Conservation (phyloP, 192 early-diverging fungal species). For the Chytriomyces sp. region DNA sequence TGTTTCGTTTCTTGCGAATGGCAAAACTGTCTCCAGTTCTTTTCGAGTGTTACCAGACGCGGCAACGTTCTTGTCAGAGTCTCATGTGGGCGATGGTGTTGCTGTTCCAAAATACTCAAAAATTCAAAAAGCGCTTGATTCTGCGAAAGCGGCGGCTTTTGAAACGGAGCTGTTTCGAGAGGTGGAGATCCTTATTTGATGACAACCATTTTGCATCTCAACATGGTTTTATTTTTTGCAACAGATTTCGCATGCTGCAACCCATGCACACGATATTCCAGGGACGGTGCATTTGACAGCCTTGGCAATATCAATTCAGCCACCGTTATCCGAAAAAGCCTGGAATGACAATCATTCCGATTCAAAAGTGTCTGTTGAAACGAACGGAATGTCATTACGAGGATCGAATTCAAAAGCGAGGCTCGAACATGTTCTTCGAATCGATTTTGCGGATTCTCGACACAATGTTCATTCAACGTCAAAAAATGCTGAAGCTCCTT, state of each 20-base stretch:
- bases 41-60: neutral
- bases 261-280: neutral
- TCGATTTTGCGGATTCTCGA: neutral
- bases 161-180: slow-evolving; percentile 27
- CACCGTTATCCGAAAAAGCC: no score
- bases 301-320: no score
- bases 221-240: neutral
- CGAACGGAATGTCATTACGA: no score
- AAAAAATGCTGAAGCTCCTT: neutral
- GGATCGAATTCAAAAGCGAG: neutral
- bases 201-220: no score
- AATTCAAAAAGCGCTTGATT: slow-evolving; percentile 10
- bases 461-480: neutral
- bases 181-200: no score
- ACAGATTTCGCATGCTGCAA: neutral
- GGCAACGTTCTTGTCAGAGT: no score
- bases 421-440: neutral
- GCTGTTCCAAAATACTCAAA: neutral
- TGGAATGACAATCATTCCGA: no score
- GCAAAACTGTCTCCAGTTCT: neutral
- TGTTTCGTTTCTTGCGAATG: neutral
- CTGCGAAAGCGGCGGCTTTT: slow-evolving; percentile 13
- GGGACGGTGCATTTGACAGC: neutral
- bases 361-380: no score
- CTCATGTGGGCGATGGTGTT: neutral